Conservation (phyloP, 2,329 filamentous ascomycete species). For the Exophiala xenobiotica region DNA sequence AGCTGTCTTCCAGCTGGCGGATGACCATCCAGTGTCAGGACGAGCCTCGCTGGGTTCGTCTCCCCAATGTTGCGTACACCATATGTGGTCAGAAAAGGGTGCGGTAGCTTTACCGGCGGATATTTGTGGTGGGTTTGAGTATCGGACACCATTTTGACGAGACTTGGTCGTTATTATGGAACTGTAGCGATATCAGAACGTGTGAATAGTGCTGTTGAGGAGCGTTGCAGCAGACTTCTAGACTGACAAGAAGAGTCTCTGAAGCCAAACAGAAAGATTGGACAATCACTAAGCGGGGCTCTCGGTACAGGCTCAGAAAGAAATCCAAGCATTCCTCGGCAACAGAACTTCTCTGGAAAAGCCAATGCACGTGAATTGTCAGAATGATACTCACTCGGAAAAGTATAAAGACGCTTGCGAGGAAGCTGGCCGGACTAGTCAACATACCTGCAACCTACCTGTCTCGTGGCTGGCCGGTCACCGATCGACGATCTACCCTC, state of each 20-base stretch:
- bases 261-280: not conserved
- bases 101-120: constrained; percentile 46
- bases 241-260: not conserved
- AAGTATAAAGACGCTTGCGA: not conserved
- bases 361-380: no score
- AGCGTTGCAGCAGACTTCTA: not conserved
- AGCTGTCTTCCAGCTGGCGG: constrained; percentile 36
- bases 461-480: not conserved
- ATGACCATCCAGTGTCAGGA: constrained; percentile 39
- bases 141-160: not conserved
- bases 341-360: not conserved
- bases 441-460: not conserved
- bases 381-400: not conserved
- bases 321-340: not conserved
- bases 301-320: no score
- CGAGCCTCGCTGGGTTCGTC: constrained; percentile 32
- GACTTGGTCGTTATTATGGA: not conserved
- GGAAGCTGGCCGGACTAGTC: constrained; percentile 2
- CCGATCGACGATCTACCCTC: constrained; percentile 2
- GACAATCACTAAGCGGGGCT: not conserved
- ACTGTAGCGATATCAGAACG: not conserved
- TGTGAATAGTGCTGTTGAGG: not conserved
- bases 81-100: constrained; percentile 49
- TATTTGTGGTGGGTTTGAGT: constrained; percentile 28
- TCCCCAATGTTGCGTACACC: constrained; percentile 36